Evolutionary conservation across 345 rosid genomes (phyloP).

Genomic region (Kandelia obovata): DNA sequence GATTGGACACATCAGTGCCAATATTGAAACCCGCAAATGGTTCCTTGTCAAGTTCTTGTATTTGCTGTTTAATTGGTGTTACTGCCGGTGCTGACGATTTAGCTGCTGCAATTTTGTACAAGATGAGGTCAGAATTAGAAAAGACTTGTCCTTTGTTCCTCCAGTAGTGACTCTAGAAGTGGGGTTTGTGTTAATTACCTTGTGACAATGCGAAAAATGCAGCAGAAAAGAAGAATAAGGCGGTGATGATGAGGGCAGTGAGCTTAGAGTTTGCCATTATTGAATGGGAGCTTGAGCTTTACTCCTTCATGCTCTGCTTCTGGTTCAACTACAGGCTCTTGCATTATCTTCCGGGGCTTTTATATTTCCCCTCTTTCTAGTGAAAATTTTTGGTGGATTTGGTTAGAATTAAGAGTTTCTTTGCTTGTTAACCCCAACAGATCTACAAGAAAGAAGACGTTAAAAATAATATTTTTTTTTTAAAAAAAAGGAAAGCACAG

Average conservation of each 20-base stretch:
- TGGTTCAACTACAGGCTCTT: slow-evolving; percentile 42
- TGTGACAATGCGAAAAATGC: slow-evolving; percentile 13
- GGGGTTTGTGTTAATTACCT: slow-evolving; percentile 19
- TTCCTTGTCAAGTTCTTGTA: slow-evolving; percentile 48
- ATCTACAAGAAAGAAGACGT: slow-evolving; percentile 6
- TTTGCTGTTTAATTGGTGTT: slow-evolving; percentile 30
- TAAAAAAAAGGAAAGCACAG: neutral
- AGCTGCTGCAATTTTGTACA: slow-evolving; percentile 17
- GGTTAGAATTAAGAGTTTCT: slow-evolving; percentile 4
- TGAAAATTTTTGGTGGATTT: slow-evolving; percentile 9
- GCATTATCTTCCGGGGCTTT: slow-evolving; percentile 56
- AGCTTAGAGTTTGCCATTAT: slow-evolving; percentile 53
- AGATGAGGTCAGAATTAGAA: neutral
- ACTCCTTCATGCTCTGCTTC: slow-evolving; percentile 42
- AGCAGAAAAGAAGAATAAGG: slow-evolving; percentile 23
- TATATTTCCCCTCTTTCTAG: neutral
- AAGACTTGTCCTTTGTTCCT: neutral
- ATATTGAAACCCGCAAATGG: slow-evolving; percentile 80
- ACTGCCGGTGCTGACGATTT: slow-evolving; percentile 21
- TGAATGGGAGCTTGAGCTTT: slow-evolving; percentile 47
- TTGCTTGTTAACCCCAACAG: slow-evolving; percentile 17
- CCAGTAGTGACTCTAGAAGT: neutral
- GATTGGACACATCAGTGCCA: slow-evolving; percentile 67
- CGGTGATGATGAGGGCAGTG: slow-evolving; percentile 18
- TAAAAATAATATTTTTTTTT: too few relatives aligned